These are phyloP conservation scores for Ascochyta rabiei DNA, from an alignment of 2,329 filamentous ascomycete genomes.

Conservation along the genomic window DNA sequence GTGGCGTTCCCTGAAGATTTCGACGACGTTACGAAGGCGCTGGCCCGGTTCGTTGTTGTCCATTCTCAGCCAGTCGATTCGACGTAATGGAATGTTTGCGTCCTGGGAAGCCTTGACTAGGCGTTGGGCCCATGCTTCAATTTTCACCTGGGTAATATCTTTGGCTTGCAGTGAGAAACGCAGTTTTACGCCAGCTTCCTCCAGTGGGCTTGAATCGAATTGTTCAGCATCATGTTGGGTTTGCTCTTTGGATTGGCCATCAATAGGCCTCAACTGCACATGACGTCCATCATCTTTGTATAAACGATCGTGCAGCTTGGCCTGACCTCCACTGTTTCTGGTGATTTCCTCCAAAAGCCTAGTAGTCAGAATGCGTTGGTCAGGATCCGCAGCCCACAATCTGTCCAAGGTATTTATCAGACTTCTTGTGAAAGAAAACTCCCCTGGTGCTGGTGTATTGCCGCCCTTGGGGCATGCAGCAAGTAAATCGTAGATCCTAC, in stretches of 20 bases:
- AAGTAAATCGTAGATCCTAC: conserved; percentile 11
- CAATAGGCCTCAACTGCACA: conserved; percentile 21
- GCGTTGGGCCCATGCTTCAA: conserved; percentile 19
- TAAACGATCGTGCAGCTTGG: conserved; percentile 19
- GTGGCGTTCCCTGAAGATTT: too few species aligned
- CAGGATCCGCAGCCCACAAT: not conserved
- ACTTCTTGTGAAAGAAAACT: conserved; percentile 4
- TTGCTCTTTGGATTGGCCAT: not conserved
- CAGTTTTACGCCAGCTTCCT: conserved; percentile 17
- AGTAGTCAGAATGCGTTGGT: conserved; percentile 9
- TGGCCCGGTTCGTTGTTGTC: not conserved
- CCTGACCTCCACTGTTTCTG: not conserved
- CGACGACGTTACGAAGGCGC: not conserved
- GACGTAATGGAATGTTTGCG: conserved; percentile 16
- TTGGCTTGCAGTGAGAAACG: conserved; percentile 10
- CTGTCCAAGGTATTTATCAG: not conserved
- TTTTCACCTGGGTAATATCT: conserved; percentile 7
- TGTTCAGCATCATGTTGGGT: conserved; percentile 2
- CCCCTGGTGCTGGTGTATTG: not conserved
- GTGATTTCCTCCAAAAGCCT: conserved; percentile 22
- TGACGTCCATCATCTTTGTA: conserved; percentile 15
- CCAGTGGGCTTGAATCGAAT: not conserved
- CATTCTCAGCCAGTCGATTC: conserved; percentile 31
- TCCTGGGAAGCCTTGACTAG: conserved; percentile 13
- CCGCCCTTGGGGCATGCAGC: conserved; percentile 3